A percentile compares a stretch with the other conserved stretches of the same genome.
Evolutionary conservation across 2,329 filamentous ascomycete genomes (phyloP).

Genomic region (Trichoderma sp.): DNA sequence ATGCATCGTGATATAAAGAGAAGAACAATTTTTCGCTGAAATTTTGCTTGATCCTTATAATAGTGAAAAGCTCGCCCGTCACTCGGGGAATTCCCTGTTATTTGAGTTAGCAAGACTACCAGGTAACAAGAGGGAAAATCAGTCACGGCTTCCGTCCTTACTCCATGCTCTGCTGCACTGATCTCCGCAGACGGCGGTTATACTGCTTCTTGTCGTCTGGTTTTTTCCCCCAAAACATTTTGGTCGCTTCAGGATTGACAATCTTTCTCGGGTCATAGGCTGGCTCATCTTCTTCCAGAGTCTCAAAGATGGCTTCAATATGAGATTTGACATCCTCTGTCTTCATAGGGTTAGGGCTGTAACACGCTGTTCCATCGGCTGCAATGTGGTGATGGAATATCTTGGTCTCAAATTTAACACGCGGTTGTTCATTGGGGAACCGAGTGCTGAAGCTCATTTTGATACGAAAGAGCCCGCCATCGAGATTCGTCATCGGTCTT

Average conservation of each 20-base stretch:
- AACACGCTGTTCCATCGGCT: conserved; percentile 79
- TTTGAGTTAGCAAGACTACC: background rate
- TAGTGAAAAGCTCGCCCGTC: conserved; percentile 26
- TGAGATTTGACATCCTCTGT: conserved; percentile 80
- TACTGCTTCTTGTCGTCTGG: conserved; percentile 80
- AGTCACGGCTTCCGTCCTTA: conserved; percentile 42
- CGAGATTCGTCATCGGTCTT: conserved; percentile 87
- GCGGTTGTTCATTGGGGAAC: conserved; percentile 87
- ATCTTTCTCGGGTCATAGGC: conserved; percentile 88
- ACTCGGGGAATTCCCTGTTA: conserved; percentile 43
- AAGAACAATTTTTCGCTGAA: background rate
- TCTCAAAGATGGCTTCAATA: conserved; percentile 78
- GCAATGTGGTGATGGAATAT: conserved; percentile 91
- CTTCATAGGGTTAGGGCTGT: conserved; percentile 64
- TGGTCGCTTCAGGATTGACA: conserved; percentile 83
- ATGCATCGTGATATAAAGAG: conserved; percentile 4
- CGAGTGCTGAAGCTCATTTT: conserved; percentile 77
- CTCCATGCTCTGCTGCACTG: conserved; percentile 71
- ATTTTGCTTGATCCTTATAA: background rate
- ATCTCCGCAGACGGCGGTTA: conserved; percentile 77
- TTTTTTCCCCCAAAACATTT: conserved; percentile 80
- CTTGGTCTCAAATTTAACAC: conserved; percentile 76
- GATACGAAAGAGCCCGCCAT: conserved; percentile 86
- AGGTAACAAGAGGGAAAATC: too few species aligned
- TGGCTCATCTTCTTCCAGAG: conserved; percentile 85